Conservation (phyloP, 2,329 filamentous ascomycete genomes). For the Cordyceps fumosorosea region DNA sequence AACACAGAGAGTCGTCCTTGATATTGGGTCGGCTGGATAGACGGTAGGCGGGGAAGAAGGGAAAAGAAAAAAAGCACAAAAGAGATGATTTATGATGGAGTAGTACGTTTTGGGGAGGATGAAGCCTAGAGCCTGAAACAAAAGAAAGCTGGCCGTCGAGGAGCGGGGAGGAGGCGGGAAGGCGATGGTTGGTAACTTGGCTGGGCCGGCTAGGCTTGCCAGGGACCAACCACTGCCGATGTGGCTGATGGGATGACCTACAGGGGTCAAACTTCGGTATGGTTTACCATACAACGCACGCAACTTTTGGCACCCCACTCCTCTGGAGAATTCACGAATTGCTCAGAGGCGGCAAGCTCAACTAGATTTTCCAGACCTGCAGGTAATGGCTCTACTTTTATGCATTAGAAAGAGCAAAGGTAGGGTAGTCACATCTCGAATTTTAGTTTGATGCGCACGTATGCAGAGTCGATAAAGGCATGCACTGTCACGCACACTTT, state of each 20-base stretch:
- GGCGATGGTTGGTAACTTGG: constrained; percentile 2
- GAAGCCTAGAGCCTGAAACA: constrained; percentile 1
- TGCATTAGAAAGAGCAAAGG: neutral
- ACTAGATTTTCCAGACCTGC: too few species aligned
- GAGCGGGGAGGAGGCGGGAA: neutral
- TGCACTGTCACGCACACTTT: neutral
- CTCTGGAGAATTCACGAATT: neutral
- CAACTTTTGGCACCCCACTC: too few species aligned
- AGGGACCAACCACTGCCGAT: constrained; percentile 5
- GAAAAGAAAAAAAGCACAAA: neutral
- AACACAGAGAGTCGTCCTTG: neutral
- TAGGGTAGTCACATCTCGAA: neutral
- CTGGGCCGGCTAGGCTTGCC: neutral
- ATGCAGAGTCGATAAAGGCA: neutral
- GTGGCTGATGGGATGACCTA: neutral
- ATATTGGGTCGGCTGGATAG: constrained; percentile 2
- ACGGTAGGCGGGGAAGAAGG: neutral
- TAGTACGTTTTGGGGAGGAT: neutral
- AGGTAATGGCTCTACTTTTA: neutral
- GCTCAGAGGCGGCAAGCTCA: neutral
- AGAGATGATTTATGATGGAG: constrained; percentile 10
- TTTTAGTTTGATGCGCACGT: neutral
- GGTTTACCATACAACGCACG: too few species aligned
- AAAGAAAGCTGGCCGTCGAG: neutral
- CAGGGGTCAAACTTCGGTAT: too few species aligned